Percentiles rank a stretch among this genome's conserved stretches.
phyloP scores from a whole-genome alignment of 2,329 filamentous ascomycete species.

The Fusarium begoniae region DNA sequence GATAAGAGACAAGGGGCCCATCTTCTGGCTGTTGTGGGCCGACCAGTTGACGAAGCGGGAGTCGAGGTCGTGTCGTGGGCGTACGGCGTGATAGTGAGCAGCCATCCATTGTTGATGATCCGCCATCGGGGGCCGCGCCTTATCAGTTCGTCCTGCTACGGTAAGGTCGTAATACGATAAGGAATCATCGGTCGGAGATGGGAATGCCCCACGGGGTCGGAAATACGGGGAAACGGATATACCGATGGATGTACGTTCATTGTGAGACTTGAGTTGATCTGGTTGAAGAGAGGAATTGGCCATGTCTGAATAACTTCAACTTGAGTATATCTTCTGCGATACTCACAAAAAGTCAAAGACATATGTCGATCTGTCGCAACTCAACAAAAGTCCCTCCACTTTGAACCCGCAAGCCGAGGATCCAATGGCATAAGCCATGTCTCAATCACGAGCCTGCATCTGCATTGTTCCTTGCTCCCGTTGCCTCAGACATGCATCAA shows the following conservation, averaged over 20 bases:
- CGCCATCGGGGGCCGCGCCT: slow-evolving; percentile 14
- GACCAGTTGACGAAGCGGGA: slow-evolving; percentile 10
- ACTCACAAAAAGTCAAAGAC: neutral
- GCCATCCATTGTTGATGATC: neutral
- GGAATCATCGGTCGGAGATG: slow-evolving; percentile 13
- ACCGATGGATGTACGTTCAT: neutral
- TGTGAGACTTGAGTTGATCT: neutral
- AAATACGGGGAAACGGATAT: slow-evolving; percentile 37
- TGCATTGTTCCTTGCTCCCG: neutral
- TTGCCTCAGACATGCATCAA: neutral
- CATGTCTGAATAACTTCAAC: neutral
- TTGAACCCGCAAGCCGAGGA: neutral
- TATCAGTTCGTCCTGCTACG: slow-evolving; percentile 16
- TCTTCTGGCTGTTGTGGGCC: slow-evolving; percentile 33
- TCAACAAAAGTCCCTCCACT: neutral
- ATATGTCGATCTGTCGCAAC: neutral
- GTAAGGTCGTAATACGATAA: slow-evolving; percentile 26
- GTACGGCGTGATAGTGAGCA: slow-evolving; percentile 11
- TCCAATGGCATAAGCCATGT: neutral
- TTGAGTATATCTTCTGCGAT: neutral
- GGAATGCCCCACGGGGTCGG: slow-evolving; percentile 36
- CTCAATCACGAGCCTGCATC: neutral
- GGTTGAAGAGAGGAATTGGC: neutral
- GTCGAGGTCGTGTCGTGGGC: slow-evolving; percentile 2
- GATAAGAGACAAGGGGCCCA: slow-evolving; percentile 40